Evolutionary conservation across 2,329 filamentous ascomycete species (phyloP), one percentile per base, ranked within the genome.

Genomic region (Hansfordia pulvinata): DNA sequence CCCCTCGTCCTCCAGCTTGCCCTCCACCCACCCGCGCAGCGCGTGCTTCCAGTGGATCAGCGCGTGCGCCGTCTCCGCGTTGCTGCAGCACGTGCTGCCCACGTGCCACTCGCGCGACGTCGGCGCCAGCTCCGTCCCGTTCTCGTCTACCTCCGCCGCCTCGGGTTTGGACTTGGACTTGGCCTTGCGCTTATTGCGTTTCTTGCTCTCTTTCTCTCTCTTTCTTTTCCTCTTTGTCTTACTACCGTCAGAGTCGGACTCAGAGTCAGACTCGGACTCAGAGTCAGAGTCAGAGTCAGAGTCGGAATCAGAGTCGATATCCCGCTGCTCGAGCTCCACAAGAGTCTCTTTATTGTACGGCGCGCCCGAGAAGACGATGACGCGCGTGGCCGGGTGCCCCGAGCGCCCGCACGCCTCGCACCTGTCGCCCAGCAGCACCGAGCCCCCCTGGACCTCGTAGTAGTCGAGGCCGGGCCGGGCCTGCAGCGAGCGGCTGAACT

Each of bases 1-100:
- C 0, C 70, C 72, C 31, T 74, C 60, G 2, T 48, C 48, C 14
- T 60, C 50, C 0, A 90, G 65, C 28, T 67, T 69, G 16, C 64
- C 60, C 14, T 77, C 59, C 0, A 86, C 74, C 64, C 69, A 80
- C 35, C 76, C 64, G 42, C 80, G 76, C n/a, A 88, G 67, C 23
- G 74, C 68, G 32, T 68, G 69, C 30, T 76, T 76, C 82, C 82
- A 86, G 50, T 90, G 82, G 4, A 72, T 63, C 4, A 88, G 60
- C 1, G 64, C 65, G 42, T 88, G 81, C 0, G 78, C 76, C 20
- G 75, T 75, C 35, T 72, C 60, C 1, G 81, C 79, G 25, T 65
- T 58, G 33, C 54, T 54, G 38, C 50, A 46, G 44, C 58, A 62
- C 9, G 51, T 45, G 9, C 35, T 38, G 17, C 58, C 58, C 9